These are phyloP conservation scores for Filobasidium uniguttulatum DNA, from an alignment of 1,284 basidiomycete genomes.

Conservation along the genomic window DNA sequence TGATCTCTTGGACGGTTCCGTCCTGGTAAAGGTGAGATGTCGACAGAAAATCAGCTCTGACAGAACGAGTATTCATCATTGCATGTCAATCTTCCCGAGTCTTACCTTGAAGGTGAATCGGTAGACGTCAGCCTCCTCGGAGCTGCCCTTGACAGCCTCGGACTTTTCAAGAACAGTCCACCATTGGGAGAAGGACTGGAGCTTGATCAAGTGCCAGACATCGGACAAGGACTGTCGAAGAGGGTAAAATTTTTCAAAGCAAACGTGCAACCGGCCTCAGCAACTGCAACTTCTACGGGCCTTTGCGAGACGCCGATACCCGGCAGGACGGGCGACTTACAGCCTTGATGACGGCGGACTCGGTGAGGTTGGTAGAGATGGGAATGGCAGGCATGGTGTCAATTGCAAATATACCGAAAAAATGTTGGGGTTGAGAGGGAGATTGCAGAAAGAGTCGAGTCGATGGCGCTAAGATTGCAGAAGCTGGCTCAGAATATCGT, in stretches of 20 bases:
- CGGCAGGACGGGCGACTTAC: neutral
- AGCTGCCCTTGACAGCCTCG: constrained; percentile 14
- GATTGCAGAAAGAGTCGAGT: too few species aligned
- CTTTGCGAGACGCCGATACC: constrained; percentile 1
- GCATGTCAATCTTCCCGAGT: neutral
- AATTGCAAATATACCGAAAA: too few species aligned
- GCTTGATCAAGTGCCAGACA: constrained; percentile 29
- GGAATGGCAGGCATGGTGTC: constrained; percentile 14
- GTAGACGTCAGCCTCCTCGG: constrained; percentile 15
- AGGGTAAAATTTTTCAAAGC: neutral
- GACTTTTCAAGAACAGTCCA: constrained; percentile 17
- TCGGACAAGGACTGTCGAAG: constrained; percentile 10
- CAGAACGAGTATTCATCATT: too few species aligned
- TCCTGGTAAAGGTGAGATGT: constrained; percentile 18
- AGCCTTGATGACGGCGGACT: constrained; percentile 23
- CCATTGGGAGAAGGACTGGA: constrained; percentile 21
- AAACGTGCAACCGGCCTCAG: neutral
- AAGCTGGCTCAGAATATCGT: too few species aligned
- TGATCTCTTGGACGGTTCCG: constrained; percentile 19
- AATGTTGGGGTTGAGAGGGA: too few species aligned
- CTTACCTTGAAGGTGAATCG: constrained; percentile 13
- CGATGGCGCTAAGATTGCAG: too few species aligned
- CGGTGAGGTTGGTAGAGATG: constrained; percentile 21
- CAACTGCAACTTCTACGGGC: neutral
- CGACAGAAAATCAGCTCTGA: constrained; percentile 17